These are phyloP conservation scores for Intubia oerlemansii DNA, from an alignment of 2,329 filamentous ascomycete genomes.

Conservation along the genomic window DNA sequence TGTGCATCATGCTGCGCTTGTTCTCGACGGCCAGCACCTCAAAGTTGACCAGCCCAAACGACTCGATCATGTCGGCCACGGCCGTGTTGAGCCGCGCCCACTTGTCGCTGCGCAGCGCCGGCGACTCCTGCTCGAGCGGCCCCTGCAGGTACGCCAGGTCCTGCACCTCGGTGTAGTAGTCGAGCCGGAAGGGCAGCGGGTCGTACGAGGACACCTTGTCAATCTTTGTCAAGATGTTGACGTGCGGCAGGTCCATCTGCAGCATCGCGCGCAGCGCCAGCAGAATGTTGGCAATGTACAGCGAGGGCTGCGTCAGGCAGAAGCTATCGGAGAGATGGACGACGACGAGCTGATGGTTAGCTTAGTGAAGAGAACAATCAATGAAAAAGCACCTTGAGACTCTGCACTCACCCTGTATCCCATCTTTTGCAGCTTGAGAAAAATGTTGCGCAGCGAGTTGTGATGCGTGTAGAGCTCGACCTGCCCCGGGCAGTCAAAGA, in stretches of 20 bases:
- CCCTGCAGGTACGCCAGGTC: constrained; percentile 72
- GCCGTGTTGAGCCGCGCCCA: constrained; percentile 73
- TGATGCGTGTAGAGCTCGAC: constrained; percentile 97
- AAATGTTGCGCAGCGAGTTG: constrained; percentile 74
- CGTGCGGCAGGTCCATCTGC: constrained; percentile 87
- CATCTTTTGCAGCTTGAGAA: constrained; percentile 73
- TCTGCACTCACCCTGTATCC: constrained; percentile 77
- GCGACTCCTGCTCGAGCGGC: constrained; percentile 57
- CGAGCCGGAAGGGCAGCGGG: constrained; percentile 79
- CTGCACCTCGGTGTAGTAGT: constrained; percentile 95
- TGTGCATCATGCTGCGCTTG: constrained; percentile 87
- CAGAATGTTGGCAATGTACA: constrained; percentile 87
- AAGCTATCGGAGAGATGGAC: constrained; percentile 89
- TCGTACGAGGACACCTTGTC: constrained; percentile 79
- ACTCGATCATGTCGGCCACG: constrained; percentile 69
- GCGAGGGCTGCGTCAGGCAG: constrained; percentile 74
- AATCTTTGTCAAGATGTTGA: constrained; percentile 95
- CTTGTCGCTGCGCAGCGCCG: constrained; percentile 46
- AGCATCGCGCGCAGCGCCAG: constrained; percentile 91
- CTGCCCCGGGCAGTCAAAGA: constrained; percentile 94
- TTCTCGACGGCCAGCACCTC: constrained; percentile 92
- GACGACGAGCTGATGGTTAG: constrained; percentile 51
- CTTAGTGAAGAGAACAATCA: background rate
- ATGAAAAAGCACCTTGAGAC: no score
- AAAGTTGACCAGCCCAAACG: constrained; percentile 76